Evolutionary conservation across 2,329 filamentous ascomycete genomes (phyloP).

Genomic region (Aspergillus terreus): DNA sequence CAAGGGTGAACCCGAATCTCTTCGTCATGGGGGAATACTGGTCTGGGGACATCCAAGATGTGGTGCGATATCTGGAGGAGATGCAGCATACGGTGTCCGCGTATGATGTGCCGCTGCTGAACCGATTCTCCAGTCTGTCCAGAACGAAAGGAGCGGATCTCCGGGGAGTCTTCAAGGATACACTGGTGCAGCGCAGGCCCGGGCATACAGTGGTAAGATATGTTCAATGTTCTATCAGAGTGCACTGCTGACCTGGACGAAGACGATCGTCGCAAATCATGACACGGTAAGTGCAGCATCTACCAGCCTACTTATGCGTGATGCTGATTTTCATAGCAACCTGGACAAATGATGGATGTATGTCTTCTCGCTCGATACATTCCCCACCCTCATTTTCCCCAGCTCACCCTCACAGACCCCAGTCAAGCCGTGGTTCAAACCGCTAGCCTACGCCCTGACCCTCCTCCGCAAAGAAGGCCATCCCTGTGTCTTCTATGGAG

Average conservation of each 20-base stretch:
- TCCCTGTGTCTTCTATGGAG: conserved; percentile 68
- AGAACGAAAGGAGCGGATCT: conserved; percentile 57
- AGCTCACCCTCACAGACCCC: conserved; percentile 41
- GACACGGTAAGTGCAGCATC: conserved; percentile 51
- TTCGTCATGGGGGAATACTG: conserved; percentile 72
- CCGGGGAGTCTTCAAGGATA: conserved; percentile 58
- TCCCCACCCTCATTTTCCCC: not conserved
- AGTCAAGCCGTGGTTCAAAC: conserved; percentile 65
- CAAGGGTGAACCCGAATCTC: conserved; percentile 49
- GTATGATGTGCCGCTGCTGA: conserved; percentile 66
- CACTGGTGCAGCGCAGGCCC: conserved; percentile 55
- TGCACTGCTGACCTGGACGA: conserved; percentile 33
- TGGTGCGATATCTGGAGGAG: conserved; percentile 55
- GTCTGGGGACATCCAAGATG: conserved; percentile 54
- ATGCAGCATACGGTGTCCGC: conserved; percentile 59
- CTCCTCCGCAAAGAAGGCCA: conserved; percentile 62
- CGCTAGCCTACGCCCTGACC: conserved; percentile 68
- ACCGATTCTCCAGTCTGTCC: conserved; percentile 62
- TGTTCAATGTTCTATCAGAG: conserved; percentile 17
- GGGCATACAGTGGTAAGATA: conserved; percentile 54
- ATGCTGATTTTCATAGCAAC: conserved; percentile 39
- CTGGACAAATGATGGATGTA: conserved; percentile 59
- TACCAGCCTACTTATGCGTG: not conserved
- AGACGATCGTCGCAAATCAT: conserved; percentile 69
- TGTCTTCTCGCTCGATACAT: not conserved